Evolutionary conservation across 1,139 yeast genomes (phyloP).

Genomic region (Debaryomycetaceae sp.): DNA sequence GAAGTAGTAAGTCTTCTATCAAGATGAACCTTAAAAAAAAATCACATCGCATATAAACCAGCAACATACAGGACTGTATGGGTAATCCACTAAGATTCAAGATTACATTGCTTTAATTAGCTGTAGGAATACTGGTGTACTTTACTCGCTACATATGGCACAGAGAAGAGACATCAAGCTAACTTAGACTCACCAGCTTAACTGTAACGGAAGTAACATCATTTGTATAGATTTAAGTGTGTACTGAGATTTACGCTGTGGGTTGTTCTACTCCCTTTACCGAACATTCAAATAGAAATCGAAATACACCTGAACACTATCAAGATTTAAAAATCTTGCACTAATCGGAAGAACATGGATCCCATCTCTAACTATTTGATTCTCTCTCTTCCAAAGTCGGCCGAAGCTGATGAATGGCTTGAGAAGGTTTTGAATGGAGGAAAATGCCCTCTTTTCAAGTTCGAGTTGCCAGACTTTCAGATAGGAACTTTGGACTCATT

Average conservation of each 20-base stretch:
- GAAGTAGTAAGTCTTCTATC: neutral
- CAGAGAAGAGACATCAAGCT: neutral
- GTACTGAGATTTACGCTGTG: neutral
- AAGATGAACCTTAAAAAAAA: conserved; percentile 4
- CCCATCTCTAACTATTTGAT: conserved; percentile 43
- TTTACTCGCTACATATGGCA: too few relatives aligned
- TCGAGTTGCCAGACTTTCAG: conserved; percentile 81
- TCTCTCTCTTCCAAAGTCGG: conserved; percentile 52
- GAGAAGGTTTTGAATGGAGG: conserved; percentile 45
- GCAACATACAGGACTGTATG: neutral
- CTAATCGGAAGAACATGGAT: conserved; percentile 13
- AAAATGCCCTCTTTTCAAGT: conserved; percentile 35
- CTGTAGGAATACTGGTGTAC: too few relatives aligned
- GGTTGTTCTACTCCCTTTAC: neutral
- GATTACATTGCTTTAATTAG: too few relatives aligned
- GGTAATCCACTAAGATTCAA: too few relatives aligned
- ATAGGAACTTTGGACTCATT: conserved; percentile 92
- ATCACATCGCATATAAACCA: conserved; percentile 7
- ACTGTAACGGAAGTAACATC: too few relatives aligned
- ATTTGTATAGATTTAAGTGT: neutral
- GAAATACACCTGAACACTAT: neutral
- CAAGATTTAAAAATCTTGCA: neutral
- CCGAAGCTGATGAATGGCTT: conserved; percentile 42
- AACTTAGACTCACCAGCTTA: neutral
- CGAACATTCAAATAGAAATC: neutral